Base-by-base conservation (phyloP, 139 green algal species). In the Tetraselmis chui region DNA sequence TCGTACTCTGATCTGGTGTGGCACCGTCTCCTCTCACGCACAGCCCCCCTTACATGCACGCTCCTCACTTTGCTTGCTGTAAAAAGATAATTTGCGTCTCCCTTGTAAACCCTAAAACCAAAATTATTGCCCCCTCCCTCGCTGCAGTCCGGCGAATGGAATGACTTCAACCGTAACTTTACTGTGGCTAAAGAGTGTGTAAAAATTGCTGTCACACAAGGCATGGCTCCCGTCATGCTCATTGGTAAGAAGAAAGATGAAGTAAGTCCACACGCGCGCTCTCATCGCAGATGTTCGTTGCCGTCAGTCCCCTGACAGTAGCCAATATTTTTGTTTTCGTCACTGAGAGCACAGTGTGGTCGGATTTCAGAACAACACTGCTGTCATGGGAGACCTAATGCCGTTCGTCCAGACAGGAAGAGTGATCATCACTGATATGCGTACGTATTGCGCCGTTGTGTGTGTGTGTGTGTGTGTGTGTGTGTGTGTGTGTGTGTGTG, bases 101-200 rank as follows among this genome's bases (percentile, higher is more conserved):
- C n/a, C n/a, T n/a, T n/a, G n/a, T n/a, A n/a, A n/a, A n/a, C n/a
- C n/a, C n/a, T n/a, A n/a, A n/a, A n/a, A n/a, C n/a, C n/a, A n/a
- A n/a, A n/a, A n/a, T 67, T 5, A 67, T 18, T 67, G 45, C 45
- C 45, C 45, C 18, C 45, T 18, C 45, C 45, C 11, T 67, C 11
- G 45, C 45, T 67, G 45, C 81, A 84, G 78, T 81, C 80, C 1
- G 84, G 81, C 18, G 84, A 81, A 25, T 87, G 84, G 84, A 87
- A 87, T 32, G 84, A 85, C 75, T 87, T 75, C 59, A 82, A 83
- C 11, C 77, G 84, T 29, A 87, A 87, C 78, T 87, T 81, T 81
- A 87, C 84, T 2, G 59, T 87, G 30, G 84, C 84, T 0, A 81
- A 85, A 67, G 74, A 59, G 24, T 82, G 28, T 75, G 75, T 87